Evolutionary conservation across 1,284 basidiomycete genomes (phyloP).

Genomic region (Xanthoconium separans): DNA sequence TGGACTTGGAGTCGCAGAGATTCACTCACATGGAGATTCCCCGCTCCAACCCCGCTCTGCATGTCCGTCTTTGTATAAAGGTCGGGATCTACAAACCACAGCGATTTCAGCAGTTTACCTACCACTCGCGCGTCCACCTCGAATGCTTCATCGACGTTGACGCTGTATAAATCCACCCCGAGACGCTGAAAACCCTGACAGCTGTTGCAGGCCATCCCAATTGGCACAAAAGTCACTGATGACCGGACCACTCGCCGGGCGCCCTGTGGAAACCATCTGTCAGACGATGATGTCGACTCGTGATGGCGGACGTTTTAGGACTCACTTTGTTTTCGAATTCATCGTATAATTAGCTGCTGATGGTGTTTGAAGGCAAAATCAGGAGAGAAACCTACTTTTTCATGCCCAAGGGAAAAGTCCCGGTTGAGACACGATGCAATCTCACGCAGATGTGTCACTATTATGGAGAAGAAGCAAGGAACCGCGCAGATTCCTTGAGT

Average conservation of each 20-base stretch:
- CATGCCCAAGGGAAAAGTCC: background rate
- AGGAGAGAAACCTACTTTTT: background rate
- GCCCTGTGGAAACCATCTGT: slow-evolving; percentile 13
- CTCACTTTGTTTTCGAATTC: slow-evolving; percentile 23
- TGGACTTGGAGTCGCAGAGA: slow-evolving; percentile 9
- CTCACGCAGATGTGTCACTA: background rate
- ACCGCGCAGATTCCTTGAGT: background rate
- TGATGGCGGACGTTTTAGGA: background rate
- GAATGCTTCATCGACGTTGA: slow-evolving; percentile 19
- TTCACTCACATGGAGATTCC: slow-evolving; percentile 27
- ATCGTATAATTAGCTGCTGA: slow-evolving; percentile 9
- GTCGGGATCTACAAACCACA: too few relatives aligned
- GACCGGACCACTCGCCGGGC: slow-evolving; percentile 28
- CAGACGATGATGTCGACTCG: background rate
- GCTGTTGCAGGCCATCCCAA: slow-evolving; percentile 5
- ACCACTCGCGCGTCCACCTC: slow-evolving; percentile 28
- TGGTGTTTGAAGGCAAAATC: slow-evolving; percentile 10
- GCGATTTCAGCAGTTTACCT: slow-evolving; percentile 15
- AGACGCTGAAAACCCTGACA: slow-evolving; percentile 22
- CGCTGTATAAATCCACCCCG: slow-evolving; percentile 27
- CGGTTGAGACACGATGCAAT: background rate
- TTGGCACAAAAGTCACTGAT: slow-evolving; percentile 26
- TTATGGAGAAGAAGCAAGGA: slow-evolving; percentile 1
- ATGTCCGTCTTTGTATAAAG: too few relatives aligned
- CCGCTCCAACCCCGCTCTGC: slow-evolving; percentile 27